Percentiles rank a stretch among this genome's conserved stretches.
phyloP scores from a whole-genome alignment of 106 monocot species.

The Acorus gramineus region DNA sequence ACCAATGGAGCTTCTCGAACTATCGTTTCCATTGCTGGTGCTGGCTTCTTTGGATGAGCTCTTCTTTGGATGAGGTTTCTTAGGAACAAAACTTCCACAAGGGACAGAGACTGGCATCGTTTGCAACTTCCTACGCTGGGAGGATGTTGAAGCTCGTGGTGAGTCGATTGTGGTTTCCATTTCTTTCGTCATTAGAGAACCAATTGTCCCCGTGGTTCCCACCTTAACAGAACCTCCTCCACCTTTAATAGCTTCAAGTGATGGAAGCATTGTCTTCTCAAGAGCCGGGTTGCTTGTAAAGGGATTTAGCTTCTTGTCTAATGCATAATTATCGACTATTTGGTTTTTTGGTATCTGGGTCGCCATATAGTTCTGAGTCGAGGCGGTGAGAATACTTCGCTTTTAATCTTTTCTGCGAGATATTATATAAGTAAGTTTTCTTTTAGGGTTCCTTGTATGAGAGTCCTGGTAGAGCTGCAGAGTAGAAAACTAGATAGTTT shows the following conservation, averaged over 20 bases:
- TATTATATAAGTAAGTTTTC: too few species aligned
- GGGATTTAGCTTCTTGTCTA: too few species aligned
- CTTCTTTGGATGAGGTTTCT: constrained; percentile 18
- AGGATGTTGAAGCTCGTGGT: constrained; percentile 22
- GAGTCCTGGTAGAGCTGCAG: too few species aligned
- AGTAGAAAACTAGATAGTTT: too few species aligned
- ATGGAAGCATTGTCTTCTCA: constrained; percentile 25
- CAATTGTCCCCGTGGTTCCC: constrained; percentile 59
- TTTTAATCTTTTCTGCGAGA: too few species aligned
- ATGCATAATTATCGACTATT: too few species aligned
- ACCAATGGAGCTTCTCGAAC: too few species aligned
- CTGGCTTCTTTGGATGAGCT: constrained; percentile 11
- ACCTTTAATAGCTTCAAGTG: constrained; percentile 7
- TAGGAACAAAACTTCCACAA: constrained; percentile 24
- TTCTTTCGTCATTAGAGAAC: constrained; percentile 60
- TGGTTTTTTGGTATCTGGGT: too few species aligned
- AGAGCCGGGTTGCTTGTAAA: too few species aligned
- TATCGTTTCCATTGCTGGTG: constrained; percentile 7
- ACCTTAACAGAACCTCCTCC: constrained; percentile 34
- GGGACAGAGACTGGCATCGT: constrained; percentile 38
- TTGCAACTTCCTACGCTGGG: constrained; percentile 18
- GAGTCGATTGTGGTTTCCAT: constrained; percentile 38
- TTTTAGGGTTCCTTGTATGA: too few species aligned
- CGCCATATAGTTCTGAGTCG: too few species aligned
- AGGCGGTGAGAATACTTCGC: too few species aligned